phyloP scores from a whole-genome alignment of 768 basidiomycete genomes.

The Boletus reticulatus region DNA sequence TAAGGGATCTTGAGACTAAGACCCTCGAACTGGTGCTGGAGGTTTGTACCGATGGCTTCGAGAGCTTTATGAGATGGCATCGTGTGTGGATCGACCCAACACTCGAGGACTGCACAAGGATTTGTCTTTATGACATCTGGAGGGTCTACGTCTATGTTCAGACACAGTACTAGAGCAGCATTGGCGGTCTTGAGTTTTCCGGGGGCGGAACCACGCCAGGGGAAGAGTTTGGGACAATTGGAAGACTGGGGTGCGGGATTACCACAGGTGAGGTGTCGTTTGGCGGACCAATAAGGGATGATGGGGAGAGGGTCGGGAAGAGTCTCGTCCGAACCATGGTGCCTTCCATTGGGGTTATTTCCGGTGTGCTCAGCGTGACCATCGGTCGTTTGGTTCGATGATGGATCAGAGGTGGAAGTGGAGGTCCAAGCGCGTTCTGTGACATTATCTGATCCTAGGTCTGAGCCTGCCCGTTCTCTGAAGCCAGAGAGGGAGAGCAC shows the following conservation, averaged over 20 bases:
- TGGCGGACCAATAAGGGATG: slow-evolving; percentile 82
- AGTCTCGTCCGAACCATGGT: slow-evolving; percentile 46
- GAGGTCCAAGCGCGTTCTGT: slow-evolving; percentile 53
- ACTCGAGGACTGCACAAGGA: slow-evolving; percentile 92
- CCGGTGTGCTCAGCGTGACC: slow-evolving; percentile 26
- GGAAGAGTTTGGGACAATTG: slow-evolving; percentile 61
- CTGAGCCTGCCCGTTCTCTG: slow-evolving; percentile 21
- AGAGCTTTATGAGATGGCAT: slow-evolving; percentile 92
- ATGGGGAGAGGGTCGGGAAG: slow-evolving; percentile 51
- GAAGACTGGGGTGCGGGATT: slow-evolving; percentile 74
- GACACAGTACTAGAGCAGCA: slow-evolving; percentile 85
- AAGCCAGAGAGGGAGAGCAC: slow-evolving; percentile 11
- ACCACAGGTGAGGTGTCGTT: slow-evolving; percentile 88
- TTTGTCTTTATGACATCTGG: slow-evolving; percentile 97
- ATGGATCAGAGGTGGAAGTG: slow-evolving; percentile 48
- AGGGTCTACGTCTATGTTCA: slow-evolving; percentile 97
- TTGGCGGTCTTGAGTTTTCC: slow-evolving; percentile 90
- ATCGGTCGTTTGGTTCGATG: slow-evolving; percentile 37
- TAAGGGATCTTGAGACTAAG: slow-evolving; percentile 92
- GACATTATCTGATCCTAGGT: slow-evolving; percentile 50
- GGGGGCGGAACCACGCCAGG: slow-evolving; percentile 79
- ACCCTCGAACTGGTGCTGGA: slow-evolving; percentile 94
- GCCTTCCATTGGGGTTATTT: slow-evolving; percentile 36
- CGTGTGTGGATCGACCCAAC: slow-evolving; percentile 95
- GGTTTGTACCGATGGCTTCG: slow-evolving; percentile 88